Base-by-base conservation (phyloP, 1,139 yeast genomes). In the Yamadazyma triangularis region DNA sequence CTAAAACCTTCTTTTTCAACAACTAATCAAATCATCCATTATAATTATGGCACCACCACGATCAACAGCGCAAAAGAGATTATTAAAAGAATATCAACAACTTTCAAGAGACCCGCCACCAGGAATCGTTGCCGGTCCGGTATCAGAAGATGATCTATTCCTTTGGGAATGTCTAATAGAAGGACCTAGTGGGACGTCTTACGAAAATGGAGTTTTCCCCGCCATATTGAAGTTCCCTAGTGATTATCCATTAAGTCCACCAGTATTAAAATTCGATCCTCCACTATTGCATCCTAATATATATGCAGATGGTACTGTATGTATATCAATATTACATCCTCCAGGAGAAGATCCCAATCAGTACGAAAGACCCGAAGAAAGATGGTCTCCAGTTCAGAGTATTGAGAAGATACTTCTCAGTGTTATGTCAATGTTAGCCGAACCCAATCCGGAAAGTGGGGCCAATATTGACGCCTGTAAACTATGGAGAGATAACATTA, bases 331-430 rank as follows among this genome's bases (percentile, higher is more conserved):
- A 38, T 67, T 91, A 41, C 98, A 91, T 53, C 79, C 96, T 2
- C 95, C 97, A 0, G 98, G 98, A 9, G 95, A 89, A 48, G 98
- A 91, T 56, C 97, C 98, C 15, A 79, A 88, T 56, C 89, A 83
- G 70, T 91, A 91, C 58, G 98, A 91, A 56, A 60, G 86, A 21
- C 95, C 97, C 0, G 93, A 89, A 42, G 98, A 91, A 58, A 70
- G 98, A 42, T 91, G 98, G 98, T 84, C 95, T 6, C 98, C 98
- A 0, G 91, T 91, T 26, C 98, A 91, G 56, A 85, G 95, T 50
- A 89, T 91, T 16, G 98, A 91, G 60, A 91, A 91, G 72, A 91
- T 91, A 38, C 66, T 91, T 40, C 62, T 91, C 38, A 83, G 95
- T 56, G 97, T 91, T 16, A 78, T 88, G 73, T 84, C 95, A 48